Conservation (phyloP, 345 rosid species). For the Pelargonium nanum region DNA sequence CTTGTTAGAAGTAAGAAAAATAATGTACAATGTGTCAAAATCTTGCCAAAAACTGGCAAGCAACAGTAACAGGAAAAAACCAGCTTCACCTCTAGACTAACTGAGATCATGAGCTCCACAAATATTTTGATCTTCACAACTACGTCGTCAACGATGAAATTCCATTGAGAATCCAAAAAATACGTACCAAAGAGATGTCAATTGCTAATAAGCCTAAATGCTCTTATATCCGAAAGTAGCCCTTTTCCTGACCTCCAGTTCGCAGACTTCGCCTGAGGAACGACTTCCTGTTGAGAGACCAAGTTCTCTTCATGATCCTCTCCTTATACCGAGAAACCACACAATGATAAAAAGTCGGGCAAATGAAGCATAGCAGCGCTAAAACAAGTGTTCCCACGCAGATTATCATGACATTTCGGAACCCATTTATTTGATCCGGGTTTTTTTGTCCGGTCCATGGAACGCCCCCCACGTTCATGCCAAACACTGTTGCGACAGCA, state of each 20-base stretch:
- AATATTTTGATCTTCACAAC: too few relatives aligned
- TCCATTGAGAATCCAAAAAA: too few relatives aligned
- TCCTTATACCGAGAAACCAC: constrained; percentile 43
- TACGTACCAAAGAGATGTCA: too few relatives aligned
- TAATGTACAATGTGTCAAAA: constrained; percentile 8
- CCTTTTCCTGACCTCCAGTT: constrained; percentile 33
- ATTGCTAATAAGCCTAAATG: too few relatives aligned
- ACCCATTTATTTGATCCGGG: constrained; percentile 56
- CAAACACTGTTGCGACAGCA: constrained; percentile 51
- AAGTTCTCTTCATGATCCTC: constrained; percentile 44
- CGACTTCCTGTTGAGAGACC: constrained; percentile 67
- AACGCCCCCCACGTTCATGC: constrained; percentile 99
- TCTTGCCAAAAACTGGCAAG: neutral
- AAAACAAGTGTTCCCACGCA: constrained; percentile 47
- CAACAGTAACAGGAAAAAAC: too few relatives aligned
- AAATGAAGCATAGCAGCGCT: constrained; percentile 58
- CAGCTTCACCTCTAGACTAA: too few relatives aligned
- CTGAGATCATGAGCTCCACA: too few relatives aligned
- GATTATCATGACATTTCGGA: constrained; percentile 74
- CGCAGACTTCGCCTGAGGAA: constrained; percentile 36
- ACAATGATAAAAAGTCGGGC: constrained; percentile 43
- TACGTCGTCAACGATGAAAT: too few relatives aligned
- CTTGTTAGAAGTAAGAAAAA: too few relatives aligned
- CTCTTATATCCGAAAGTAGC: constrained; percentile 71
- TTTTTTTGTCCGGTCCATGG: constrained; percentile 85